These are phyloP conservation scores for Acanthamoeba rhysodes DNA, from an alignment of 208 protist genomes.

Conservation along the genomic window DNA sequence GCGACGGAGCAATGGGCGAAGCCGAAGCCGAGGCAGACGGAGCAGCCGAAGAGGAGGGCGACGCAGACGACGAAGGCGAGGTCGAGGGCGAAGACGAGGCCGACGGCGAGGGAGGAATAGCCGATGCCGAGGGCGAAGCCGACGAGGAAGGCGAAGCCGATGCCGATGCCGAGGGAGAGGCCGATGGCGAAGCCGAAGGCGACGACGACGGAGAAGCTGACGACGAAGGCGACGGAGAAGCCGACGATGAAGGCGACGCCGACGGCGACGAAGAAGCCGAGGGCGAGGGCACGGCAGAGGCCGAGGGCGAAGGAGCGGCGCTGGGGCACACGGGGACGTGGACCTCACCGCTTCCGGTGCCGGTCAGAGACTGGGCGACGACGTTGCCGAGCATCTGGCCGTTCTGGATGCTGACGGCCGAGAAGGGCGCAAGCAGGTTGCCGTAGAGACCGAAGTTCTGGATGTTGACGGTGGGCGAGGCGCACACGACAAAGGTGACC, in stretches of 20 bases:
- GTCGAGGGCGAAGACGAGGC: not conserved
- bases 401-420: not conserved
- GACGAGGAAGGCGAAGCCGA: not conserved
- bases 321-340: slow-evolving; percentile 8
- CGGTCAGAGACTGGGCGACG: not conserved
- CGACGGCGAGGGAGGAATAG: not conserved
- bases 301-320: not conserved
- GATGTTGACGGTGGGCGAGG: not conserved
- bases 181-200: not conserved
- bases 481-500: slow-evolving; percentile 34
- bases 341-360: slow-evolving; percentile 47
- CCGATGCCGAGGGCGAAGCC: not conserved
- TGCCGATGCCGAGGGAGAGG: not conserved
- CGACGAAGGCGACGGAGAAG: not conserved
- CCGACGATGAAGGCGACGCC: not conserved
- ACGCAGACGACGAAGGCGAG: not conserved
- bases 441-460: not conserved
- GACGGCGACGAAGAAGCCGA: not conserved
- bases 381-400: slow-evolving; percentile 48
- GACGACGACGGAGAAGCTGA: not conserved
- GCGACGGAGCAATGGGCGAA: not conserved
- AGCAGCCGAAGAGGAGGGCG: not conserved
- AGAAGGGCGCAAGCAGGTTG: slow-evolving; percentile 35
- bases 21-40: not conserved
- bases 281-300: not conserved